A percentile compares a stretch with the other conserved stretches of the same genome.
These are phyloP conservation scores for Thraustochytrium striatum DNA, from an alignment of 352 stramenopile species.

Conservation along the genomic window DNA sequence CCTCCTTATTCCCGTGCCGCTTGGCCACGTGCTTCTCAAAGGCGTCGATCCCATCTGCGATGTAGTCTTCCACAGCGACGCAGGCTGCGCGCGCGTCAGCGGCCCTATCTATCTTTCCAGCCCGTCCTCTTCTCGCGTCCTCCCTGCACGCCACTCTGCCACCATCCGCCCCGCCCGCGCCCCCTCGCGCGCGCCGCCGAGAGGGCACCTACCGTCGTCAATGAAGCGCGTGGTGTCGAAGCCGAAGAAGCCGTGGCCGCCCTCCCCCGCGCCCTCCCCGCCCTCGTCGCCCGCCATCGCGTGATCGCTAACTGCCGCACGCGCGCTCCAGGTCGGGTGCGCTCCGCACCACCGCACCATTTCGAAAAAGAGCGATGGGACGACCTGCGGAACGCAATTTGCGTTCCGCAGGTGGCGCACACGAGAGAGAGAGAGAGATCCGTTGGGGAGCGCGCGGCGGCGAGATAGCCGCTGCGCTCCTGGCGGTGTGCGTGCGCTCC, in stretches of 20 bases:
- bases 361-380: not conserved
- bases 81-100: not conserved
- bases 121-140: no score
- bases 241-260: constrained; percentile 15
- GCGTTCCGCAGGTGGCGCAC: not conserved
- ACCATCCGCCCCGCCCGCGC: not conserved
- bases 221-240: constrained; percentile 22
- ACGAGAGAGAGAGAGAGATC: not conserved
- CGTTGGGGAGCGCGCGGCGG: not conserved
- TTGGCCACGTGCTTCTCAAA: constrained; percentile 9
- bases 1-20: not conserved
- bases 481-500: not conserved
- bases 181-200: not conserved
- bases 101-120: not conserved
- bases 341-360: not conserved
- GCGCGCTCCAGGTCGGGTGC: not conserved
- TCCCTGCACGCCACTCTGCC: not conserved
- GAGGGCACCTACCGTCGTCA: constrained; percentile 14
- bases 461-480: not conserved
- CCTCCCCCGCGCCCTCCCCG: not conserved
- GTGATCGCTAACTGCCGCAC: not conserved
- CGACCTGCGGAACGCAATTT: not conserved
- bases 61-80: constrained; percentile 43
- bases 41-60: constrained; percentile 23
- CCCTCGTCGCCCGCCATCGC: not conserved